Evolutionary conservation across 1,284 basidiomycete species (phyloP).

Genomic region (Pseudozyma thailandica): DNA sequence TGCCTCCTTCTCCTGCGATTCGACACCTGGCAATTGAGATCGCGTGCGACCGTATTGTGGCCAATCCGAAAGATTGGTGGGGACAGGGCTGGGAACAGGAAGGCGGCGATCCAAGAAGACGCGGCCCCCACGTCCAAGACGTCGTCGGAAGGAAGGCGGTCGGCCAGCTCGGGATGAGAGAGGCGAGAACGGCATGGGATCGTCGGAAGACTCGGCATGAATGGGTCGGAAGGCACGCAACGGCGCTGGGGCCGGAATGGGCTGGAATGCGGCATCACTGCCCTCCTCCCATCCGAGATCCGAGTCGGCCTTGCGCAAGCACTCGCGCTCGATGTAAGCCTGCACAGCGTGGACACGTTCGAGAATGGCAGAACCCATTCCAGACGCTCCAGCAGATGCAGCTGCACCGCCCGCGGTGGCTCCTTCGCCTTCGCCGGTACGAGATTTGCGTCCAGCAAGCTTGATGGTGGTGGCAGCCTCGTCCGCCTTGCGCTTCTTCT

Average conservation of each 20-base stretch:
- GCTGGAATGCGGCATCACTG: conserved; percentile 64
- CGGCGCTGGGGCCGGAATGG: conserved; percentile 51
- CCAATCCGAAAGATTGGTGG: conserved; percentile 61
- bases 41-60: conserved; percentile 37
- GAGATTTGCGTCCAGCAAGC: conserved; percentile 52
- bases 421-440: conserved; percentile 40
- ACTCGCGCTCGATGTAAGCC: conserved; percentile 65
- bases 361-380: conserved; percentile 71
- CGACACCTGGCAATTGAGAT: conserved; percentile 15
- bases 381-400: conserved; percentile 64
- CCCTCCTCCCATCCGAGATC: conserved; percentile 65
- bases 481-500: conserved; percentile 64
- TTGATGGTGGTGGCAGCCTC: conserved; percentile 54
- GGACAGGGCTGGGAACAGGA: conserved; percentile 62
- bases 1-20: conserved; percentile 7
- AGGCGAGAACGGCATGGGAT: conserved; percentile 38
- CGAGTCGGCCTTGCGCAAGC: conserved; percentile 52
- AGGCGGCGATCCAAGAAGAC: conserved; percentile 64
- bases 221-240: conserved; percentile 64
- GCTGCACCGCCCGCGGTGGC: conserved; percentile 25
- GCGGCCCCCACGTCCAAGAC: conserved; percentile 65
- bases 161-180: conserved; percentile 54
- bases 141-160: conserved; percentile 65
- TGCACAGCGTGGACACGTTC: conserved; percentile 64
- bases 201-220: conserved; percentile 53